These are phyloP conservation scores for Grifola frondosa DNA, from an alignment of 1,284 basidiomycete genomes.

Conservation along the genomic window DNA sequence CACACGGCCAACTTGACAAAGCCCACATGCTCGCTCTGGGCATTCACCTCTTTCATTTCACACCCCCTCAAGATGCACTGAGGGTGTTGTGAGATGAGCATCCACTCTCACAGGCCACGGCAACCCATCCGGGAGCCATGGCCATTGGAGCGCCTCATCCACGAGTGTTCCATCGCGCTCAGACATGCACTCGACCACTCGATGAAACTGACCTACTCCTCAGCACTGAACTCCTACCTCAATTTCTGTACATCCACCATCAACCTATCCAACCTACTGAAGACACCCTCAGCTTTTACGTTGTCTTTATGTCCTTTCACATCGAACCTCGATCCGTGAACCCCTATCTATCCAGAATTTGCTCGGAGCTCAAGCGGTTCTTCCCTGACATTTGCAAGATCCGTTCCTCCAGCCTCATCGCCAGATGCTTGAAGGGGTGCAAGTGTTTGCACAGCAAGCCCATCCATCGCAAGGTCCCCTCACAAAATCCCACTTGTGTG, in stretches of 20 bases:
- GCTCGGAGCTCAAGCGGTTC: too few relatives aligned
- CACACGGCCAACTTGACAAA: conserved; percentile 9
- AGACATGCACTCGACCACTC: conserved; percentile 16
- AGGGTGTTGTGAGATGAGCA: conserved; percentile 24
- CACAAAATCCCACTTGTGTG: conserved; percentile 17
- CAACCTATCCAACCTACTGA: conserved; percentile 33
- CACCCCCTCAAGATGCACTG: conserved; percentile 27
- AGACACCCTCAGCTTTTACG: conserved; percentile 20
- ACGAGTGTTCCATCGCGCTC: conserved; percentile 19
- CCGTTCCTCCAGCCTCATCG: too few relatives aligned
- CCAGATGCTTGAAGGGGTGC: too few relatives aligned
- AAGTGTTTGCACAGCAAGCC: too few relatives aligned
- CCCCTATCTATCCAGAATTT: too few relatives aligned
- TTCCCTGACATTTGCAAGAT: too few relatives aligned
- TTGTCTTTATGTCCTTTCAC: too few relatives aligned
- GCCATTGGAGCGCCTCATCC: conserved; percentile 20
- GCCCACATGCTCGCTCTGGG: background rate
- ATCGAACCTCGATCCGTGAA: too few relatives aligned
- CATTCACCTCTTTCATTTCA: conserved; percentile 16
- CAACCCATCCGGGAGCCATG: conserved; percentile 21
- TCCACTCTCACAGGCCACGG: conserved; percentile 1
- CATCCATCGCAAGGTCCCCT: too few relatives aligned
- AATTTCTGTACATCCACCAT: conserved; percentile 31
- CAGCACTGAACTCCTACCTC: conserved; percentile 30
- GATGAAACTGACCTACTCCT: conserved; percentile 21